A percentile compares a stretch with the other conserved stretches of the same genome.
Conservation (phyloP, 2,329 filamentous ascomycete genomes). For the Fusarium sarcochroum region DNA sequence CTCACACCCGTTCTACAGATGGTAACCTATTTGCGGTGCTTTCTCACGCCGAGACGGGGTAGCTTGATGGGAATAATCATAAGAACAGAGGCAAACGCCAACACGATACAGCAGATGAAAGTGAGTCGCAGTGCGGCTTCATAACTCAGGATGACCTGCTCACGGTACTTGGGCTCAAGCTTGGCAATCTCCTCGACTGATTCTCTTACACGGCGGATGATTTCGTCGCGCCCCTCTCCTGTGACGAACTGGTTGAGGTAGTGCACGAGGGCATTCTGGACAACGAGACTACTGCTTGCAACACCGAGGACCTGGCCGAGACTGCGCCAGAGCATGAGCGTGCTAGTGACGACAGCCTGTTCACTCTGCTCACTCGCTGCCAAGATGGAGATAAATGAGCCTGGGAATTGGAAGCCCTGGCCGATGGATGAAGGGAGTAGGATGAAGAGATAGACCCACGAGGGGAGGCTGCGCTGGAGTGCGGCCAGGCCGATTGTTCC, state of each 20-base stretch:
- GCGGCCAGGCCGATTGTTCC: slow-evolving; percentile 65
- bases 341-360: slow-evolving; percentile 78
- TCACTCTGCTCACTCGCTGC: slow-evolving; percentile 71
- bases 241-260: slow-evolving; percentile 72
- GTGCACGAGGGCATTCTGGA: slow-evolving; percentile 77
- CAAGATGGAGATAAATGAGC: slow-evolving; percentile 74
- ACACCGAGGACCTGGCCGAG: slow-evolving; percentile 82
- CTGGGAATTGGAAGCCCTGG: slow-evolving; percentile 75
- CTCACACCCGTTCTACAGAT: too few relatives aligned
- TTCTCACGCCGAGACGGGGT: slow-evolving; percentile 64
- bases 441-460: slow-evolving; percentile 67
- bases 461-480: slow-evolving; percentile 66
- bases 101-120: slow-evolving; percentile 59
- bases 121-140: slow-evolving; percentile 64
- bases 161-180: slow-evolving; percentile 61
- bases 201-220: slow-evolving; percentile 66
- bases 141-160: slow-evolving; percentile 70
- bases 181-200: slow-evolving; percentile 68
- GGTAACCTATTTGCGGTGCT: slow-evolving; percentile 35
- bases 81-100: slow-evolving; percentile 64
- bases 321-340: slow-evolving; percentile 78
- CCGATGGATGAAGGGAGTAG: slow-evolving; percentile 71
- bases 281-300: slow-evolving; percentile 76
- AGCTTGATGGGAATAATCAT: slow-evolving; percentile 67
- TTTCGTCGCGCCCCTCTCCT: slow-evolving; percentile 68